Base-by-base conservation (phyloP, 768 basidiomycete genomes). In the Boletus reticuloceps region DNA sequence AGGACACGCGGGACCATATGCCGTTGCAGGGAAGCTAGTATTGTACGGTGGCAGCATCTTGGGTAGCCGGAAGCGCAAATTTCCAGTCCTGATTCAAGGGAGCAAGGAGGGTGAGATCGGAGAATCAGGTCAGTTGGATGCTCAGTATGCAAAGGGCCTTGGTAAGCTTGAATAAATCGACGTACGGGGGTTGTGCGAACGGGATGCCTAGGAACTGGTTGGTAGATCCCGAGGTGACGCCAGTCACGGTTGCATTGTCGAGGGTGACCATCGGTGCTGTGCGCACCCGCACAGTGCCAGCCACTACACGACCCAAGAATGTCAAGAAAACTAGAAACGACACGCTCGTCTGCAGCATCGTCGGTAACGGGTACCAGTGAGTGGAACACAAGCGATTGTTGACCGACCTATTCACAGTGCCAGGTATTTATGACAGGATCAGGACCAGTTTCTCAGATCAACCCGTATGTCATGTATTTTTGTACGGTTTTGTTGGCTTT, bases 171-270 rank as follows among this genome's bases (percentile, higher is more conserved):
- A n/a, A 32, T 14, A 8, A 12, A 20, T 43, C 20, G 13, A 60
- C 73, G 25, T 60, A 79, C 74, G 72, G 74, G 37, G 75, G 69
- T 27, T 68, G 54, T 13, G 76, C 74, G 39, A 72, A 79, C 1
- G 74, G 77, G 17, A 79, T 74, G 7, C 77, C 78, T 1, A 77
- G 59, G 54, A 74, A 79, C 13, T 63, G 48, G 7, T 64, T 58
- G 0, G 72, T 62, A 19, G 43, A 48, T 7, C 68, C 72, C 2
- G 57, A 36, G 13, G 55, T 36, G 1, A 53, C 3, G 2, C 75
- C 75, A 29, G 60, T 60, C 48, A 74, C 69, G 6, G 64, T 58
- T 1, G 64, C 73, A 12, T 55, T 58, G 34, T 69, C 64, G 7
- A 76, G 69, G 19, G 25, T 49, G 20, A 73, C 68, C 2, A 48